Evolutionary conservation across 192 early-diverging fungal species (phyloP).

Genomic region (Backusella luteola): DNA sequence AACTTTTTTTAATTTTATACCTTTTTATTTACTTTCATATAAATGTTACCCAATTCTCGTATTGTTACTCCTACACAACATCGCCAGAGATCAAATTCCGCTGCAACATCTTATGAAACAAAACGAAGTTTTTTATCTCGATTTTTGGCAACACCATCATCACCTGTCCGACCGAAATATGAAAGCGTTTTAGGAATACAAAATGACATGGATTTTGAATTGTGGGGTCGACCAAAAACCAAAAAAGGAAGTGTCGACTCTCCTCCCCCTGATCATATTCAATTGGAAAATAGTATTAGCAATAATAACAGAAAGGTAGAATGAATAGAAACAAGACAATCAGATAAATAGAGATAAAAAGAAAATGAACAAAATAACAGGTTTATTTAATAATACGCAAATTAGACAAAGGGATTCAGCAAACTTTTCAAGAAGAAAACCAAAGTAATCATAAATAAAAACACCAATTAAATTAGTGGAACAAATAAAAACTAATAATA

Average conservation of each 20-base stretch:
- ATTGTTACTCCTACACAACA: slow-evolving; percentile 11
- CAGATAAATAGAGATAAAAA: background rate
- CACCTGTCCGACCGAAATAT: background rate
- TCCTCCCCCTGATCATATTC: background rate
- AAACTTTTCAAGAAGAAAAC: slow-evolving; percentile 23
- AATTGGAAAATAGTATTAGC: background rate
- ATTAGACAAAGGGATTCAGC: slow-evolving; percentile 1
- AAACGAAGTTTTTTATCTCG: slow-evolving; percentile 10
- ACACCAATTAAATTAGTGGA: slow-evolving; percentile 4
- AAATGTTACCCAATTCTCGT: slow-evolving; percentile 25
- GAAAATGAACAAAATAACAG: background rate
- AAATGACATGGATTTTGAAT: slow-evolving; percentile 12
- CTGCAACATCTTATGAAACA: background rate
- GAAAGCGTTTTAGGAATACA: slow-evolving; percentile 10
- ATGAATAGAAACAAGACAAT: background rate
- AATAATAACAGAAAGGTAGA: slow-evolving; percentile 2
- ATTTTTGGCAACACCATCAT: background rate
- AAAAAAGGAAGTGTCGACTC: background rate
- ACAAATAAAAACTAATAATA: background rate
- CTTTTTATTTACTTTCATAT: slow-evolving; percentile 1
- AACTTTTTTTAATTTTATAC: background rate
- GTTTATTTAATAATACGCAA: background rate
- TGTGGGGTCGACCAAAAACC: background rate
- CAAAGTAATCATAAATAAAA: slow-evolving; percentile 16
- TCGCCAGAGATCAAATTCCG: slow-evolving; percentile 10